Evolutionary conservation across 2,329 filamentous ascomycete genomes (phyloP), one percentile per base, ranked within the genome.

Genomic region (Diaporthe citrichinensis): DNA sequence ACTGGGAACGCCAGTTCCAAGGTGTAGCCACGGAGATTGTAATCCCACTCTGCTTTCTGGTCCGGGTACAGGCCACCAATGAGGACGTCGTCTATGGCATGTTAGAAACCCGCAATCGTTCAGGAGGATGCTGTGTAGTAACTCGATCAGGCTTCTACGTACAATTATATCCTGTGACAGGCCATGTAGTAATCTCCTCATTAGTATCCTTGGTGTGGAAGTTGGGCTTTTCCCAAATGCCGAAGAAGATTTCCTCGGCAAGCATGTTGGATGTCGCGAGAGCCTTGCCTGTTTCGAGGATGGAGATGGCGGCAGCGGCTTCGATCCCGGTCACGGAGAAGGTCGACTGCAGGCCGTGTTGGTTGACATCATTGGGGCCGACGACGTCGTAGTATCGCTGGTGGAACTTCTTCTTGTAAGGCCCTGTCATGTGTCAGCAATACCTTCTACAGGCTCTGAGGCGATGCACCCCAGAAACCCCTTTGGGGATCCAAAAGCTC

Each of bases 311-410:
- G 4, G 85, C 79, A 55, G 77, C 76, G 3, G 84, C 88, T 77
- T 89, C 87, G 74, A 86, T 51, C 15, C 84, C 80, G 0, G 87
- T 86, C 34, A 88, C 80, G 49, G 87, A 89, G 78, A 89, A 89
- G 28, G 87, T 89, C 76, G 86, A 88, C 76, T 89, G 87, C 80
- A 89, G 89, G 12, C 87, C 88, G 76, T 88, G 79, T 77, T 89
- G 87, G 49, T 81, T 77, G 69, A 83, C 86, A 15, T 81, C 81
- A 55, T 83, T 82, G n/a, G 80, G 77, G 0, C 84, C 81, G 4
- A 88, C 82, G n/a, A 84, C 79, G 78, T 89, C 87, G 79, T 89
- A 89, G 81, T 88, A 88, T n/a, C 87, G 84, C 81, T 86, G 86
- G 80, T 89, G 87, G 80, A 89, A 89, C 79, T 88, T 88, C 76